Evolutionary conservation across 2,329 filamentous ascomycete species (phyloP).

Genomic region (Alternaria sp.): DNA sequence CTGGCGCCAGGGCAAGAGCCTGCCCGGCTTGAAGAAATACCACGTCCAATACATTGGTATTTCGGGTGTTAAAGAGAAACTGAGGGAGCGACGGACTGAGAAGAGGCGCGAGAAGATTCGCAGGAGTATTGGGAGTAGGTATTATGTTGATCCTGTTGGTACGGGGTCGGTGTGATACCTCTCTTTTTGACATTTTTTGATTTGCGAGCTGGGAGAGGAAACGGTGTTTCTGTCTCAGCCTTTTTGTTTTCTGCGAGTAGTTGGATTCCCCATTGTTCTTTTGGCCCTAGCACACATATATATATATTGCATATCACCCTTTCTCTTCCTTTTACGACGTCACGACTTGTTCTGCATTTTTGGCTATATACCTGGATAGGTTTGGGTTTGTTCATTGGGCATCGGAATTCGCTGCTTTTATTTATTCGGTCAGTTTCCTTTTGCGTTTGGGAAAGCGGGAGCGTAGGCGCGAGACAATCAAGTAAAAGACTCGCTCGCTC

Average conservation of each 20-base stretch:
- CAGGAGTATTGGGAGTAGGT: constrained; percentile 59
- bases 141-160: constrained; percentile 41
- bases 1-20: constrained; percentile 40
- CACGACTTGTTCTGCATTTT: constrained; percentile 1
- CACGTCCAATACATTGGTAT: constrained; percentile 60
- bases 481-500: no score
- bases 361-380: constrained; percentile 2
- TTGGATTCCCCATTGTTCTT: neutral
- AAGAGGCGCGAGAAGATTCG: constrained; percentile 60
- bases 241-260: neutral
- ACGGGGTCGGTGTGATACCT: neutral
- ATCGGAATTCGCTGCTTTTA: neutral
- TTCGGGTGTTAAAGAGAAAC: constrained; percentile 55
- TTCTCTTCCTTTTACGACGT: constrained; percentile 1
- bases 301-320: neutral
- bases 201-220: neutral
- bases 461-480: no score
- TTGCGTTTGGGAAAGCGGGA: neutral
- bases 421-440: neutral
- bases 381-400: neutral
- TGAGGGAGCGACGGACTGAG: constrained; percentile 57
- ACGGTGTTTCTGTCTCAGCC: neutral
- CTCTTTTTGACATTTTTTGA: neutral
- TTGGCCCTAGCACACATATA: neutral
- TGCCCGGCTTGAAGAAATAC: constrained; percentile 53